These are phyloP conservation scores for Tulasnella sp. DNA, from an alignment of 768 basidiomycete genomes.

Conservation along the genomic window DNA sequence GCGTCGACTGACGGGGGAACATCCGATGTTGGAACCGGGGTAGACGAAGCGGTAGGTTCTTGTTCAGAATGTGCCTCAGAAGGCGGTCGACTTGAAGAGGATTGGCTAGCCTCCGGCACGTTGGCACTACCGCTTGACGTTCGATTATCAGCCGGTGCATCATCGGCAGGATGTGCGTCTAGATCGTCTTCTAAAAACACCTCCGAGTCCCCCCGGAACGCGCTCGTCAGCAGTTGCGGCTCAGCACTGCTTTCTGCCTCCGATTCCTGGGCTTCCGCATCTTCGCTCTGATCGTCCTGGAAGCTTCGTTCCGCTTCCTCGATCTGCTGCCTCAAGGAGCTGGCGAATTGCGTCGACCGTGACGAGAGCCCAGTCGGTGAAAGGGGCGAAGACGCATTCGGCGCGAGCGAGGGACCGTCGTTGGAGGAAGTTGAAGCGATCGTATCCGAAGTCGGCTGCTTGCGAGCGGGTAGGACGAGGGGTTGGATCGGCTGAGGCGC, in stretches of 20 bases:
- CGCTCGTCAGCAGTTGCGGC: not conserved
- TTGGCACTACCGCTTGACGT: not conserved
- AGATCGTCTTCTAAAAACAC: not conserved
- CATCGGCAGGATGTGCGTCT: not conserved
- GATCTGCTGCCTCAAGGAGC: slow-evolving; percentile 5
- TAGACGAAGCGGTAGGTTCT: not conserved
- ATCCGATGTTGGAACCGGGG: not conserved
- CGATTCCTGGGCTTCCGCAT: not conserved
- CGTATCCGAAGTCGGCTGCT: not conserved
- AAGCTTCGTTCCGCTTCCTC: not conserved
- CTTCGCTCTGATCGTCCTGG: not conserved
- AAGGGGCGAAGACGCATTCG: not conserved
- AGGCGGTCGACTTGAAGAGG: no score
- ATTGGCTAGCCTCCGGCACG: no score
- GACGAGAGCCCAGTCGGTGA: not conserved
- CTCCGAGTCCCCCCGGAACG: not conserved
- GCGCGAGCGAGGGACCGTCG: not conserved
- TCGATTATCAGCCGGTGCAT: not conserved
- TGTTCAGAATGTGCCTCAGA: not conserved
- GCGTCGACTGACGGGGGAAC: not conserved
- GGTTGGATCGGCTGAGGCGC: slow-evolving; percentile 1
- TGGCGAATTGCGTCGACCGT: not conserved
- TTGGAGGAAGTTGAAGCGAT: not conserved
- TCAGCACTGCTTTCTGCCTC: not conserved
- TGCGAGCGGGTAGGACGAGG: not conserved